phyloP scores from a whole-genome alignment of 345 rosid genomes.

The Conringia planisiliqua region DNA sequence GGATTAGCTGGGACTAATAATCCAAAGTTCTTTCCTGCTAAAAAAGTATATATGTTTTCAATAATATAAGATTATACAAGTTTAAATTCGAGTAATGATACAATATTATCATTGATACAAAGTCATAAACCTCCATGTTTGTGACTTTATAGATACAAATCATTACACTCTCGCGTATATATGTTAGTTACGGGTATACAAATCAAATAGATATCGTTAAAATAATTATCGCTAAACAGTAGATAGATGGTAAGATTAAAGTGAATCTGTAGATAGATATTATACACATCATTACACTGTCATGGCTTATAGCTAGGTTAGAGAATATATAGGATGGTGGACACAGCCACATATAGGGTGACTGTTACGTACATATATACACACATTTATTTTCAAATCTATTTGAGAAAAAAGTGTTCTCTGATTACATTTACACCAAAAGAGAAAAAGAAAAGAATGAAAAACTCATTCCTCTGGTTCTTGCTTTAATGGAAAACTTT shows the following conservation, averaged over 20 bases:
- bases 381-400: background rate
- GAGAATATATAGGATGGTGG: background rate
- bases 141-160: background rate
- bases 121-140: no score
- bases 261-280: background rate
- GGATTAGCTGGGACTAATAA: constrained; percentile 21
- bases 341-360: no score
- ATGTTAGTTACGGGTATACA: background rate
- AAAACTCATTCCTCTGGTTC: background rate
- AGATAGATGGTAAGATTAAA: background rate
- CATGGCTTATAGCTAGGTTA: background rate
- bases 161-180: background rate
- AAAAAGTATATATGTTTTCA: background rate
- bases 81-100: background rate
- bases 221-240: background rate
- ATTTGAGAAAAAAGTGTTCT: background rate
- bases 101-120: no score
- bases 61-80: background rate
- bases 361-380: background rate
- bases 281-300: background rate
- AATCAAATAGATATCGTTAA: background rate
- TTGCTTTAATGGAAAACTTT: background rate
- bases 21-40: background rate
- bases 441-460: background rate
- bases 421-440: background rate